A percentile compares a stretch with the other conserved stretches of the same genome.
Evolutionary conservation across 345 rosid species (phyloP).

Genomic region (Lepidium sativum): DNA sequence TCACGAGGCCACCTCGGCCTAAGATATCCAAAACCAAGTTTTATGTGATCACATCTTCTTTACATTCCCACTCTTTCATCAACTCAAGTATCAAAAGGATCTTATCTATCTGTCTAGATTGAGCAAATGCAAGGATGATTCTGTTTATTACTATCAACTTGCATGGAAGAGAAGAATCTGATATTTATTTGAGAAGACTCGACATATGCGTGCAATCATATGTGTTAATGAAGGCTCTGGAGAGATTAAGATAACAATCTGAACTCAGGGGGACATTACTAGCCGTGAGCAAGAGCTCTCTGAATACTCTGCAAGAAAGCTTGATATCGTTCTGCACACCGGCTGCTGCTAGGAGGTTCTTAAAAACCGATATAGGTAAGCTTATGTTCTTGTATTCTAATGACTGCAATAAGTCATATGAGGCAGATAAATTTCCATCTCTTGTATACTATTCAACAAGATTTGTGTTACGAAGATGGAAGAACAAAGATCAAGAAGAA

Average conservation of each 20-base stretch:
- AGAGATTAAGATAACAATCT: constrained; percentile 43
- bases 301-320: constrained; percentile 24
- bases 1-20: constrained; percentile 49
- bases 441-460: constrained; percentile 35
- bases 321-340: constrained; percentile 11
- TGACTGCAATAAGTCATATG: constrained; percentile 35
- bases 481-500: no score
- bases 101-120: constrained; percentile 57
- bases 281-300: neutral
- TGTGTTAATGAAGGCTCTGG: constrained; percentile 43
- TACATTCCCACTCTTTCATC: constrained; percentile 36
- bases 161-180: constrained; percentile 35
- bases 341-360: constrained; percentile 32
- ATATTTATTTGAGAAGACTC: constrained; percentile 43
- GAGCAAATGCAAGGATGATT: constrained; percentile 52
- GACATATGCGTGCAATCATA: constrained; percentile 33
- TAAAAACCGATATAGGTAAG: constrained; percentile 25
- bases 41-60: constrained; percentile 63
- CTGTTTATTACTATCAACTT: constrained; percentile 43
- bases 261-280: constrained; percentile 39
- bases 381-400: constrained; percentile 34
- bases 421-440: constrained; percentile 42
- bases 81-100: constrained; percentile 49
- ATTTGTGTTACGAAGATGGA: no score
- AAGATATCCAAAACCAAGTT: constrained; percentile 62